Conservation (phyloP, 768 basidiomycete genomes). For the Tricholoma bakamatsutake region DNA sequence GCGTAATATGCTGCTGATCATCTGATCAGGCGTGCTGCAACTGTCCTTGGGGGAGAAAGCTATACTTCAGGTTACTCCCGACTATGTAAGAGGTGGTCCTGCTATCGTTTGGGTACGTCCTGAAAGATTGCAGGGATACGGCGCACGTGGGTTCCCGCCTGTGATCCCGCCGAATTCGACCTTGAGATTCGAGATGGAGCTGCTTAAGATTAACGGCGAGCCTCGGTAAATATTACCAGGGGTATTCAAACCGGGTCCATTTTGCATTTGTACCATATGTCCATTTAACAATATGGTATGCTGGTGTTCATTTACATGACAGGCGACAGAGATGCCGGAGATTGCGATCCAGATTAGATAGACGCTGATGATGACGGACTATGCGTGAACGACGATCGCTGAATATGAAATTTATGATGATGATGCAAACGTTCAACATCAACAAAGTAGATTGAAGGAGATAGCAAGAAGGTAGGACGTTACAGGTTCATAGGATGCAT, state of each 20-base stretch:
- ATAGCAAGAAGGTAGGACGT: background rate
- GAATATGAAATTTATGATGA: background rate
- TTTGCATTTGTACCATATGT: slow-evolving; percentile 18
- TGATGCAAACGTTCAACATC: background rate
- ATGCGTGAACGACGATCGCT: too few species aligned
- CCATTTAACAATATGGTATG: slow-evolving; percentile 22
- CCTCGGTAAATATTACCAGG: slow-evolving; percentile 4
- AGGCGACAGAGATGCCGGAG: background rate
- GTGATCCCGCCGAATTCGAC: slow-evolving; percentile 72
- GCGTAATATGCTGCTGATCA: slow-evolving; percentile 6
- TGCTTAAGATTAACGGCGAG: slow-evolving; percentile 56
- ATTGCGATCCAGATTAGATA: background rate
- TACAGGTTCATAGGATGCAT: background rate
- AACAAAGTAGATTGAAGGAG: background rate
- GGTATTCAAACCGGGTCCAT: slow-evolving; percentile 4
- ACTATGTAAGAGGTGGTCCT: slow-evolving; percentile 51
- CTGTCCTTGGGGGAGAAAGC: slow-evolving; percentile 77
- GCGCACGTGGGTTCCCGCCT: slow-evolving; percentile 69
- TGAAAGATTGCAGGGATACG: slow-evolving; percentile 52
- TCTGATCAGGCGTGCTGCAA: slow-evolving; percentile 59
- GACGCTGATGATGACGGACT: background rate
- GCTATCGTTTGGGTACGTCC: background rate
- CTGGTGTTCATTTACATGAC: slow-evolving; percentile 14
- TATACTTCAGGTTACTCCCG: slow-evolving; percentile 56
- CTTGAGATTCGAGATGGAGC: slow-evolving; percentile 79